These are phyloP conservation scores for Spencermartinsiella europaea DNA, from an alignment of 805 yeast genomes.

Conservation along the genomic window DNA sequence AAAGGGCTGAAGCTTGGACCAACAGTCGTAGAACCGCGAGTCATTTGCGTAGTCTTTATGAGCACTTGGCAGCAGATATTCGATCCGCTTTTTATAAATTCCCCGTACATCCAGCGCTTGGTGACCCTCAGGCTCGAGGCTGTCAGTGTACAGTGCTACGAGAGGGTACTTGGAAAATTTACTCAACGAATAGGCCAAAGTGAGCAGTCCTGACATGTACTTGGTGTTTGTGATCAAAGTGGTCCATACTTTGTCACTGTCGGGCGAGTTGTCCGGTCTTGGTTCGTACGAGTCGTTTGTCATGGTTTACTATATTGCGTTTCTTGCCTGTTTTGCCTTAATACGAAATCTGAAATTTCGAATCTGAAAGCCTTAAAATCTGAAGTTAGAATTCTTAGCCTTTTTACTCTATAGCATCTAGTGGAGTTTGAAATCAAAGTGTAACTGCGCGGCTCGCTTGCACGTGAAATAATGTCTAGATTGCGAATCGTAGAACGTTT, in stretches of 20 bases:
- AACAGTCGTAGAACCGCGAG: slow-evolving; percentile 53
- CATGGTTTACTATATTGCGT: neutral
- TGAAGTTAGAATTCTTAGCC: no score
- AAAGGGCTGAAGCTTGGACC: slow-evolving; percentile 58
- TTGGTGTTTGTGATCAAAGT: slow-evolving; percentile 49
- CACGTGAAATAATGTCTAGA: no score
- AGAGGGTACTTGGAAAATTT: slow-evolving; percentile 44
- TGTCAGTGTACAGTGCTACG: slow-evolving; percentile 49
- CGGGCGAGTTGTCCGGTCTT: slow-evolving; percentile 7
- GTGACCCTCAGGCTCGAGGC: slow-evolving; percentile 41
- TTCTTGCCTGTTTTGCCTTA: no score
- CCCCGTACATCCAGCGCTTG: slow-evolving; percentile 35
- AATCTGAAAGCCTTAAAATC: no score
- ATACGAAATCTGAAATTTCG: no score
- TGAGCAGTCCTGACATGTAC: slow-evolving; percentile 48
- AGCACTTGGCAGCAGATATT: slow-evolving; percentile 40
- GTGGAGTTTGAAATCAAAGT: no score
- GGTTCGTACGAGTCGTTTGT: neutral
- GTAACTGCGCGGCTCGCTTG: no score
- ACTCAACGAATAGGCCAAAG: slow-evolving; percentile 45
- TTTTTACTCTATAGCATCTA: no score
- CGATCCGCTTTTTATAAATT: slow-evolving; percentile 40
- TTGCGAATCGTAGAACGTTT: no score
- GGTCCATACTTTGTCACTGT: slow-evolving; percentile 43
- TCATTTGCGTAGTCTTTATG: slow-evolving; percentile 46